A percentile compares a stretch with the other conserved stretches of the same genome.
Conservation (phyloP, 148 eudicot species). For the Diospyros kaki region DNA sequence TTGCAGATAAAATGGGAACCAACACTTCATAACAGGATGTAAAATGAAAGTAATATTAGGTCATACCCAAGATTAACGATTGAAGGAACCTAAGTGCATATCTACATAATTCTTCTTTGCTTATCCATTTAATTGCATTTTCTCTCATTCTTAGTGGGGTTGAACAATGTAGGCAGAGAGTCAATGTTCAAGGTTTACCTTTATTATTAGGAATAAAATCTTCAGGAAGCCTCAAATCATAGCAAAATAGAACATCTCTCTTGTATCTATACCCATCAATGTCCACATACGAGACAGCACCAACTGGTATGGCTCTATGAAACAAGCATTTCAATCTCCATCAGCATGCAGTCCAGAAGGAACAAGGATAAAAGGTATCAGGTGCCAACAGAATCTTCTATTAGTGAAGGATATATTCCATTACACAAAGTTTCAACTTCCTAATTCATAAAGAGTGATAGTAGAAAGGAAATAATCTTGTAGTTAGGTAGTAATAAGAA, state of each 20-base stretch:
- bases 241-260: slow-evolving; percentile 91
- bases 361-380: slow-evolving; percentile 2
- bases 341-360: slow-evolving; percentile 3
- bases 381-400: not conserved
- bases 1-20: slow-evolving; percentile 2
- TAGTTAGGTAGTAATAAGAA: no score
- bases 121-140: not conserved
- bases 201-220: slow-evolving; percentile 60
- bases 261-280: slow-evolving; percentile 77
- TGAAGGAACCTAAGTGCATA: not conserved
- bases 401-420: not conserved
- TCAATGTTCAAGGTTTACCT: slow-evolving; percentile 32
- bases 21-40: not conserved
- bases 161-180: not conserved
- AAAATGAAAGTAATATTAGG: not conserved
- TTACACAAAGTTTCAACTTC: slow-evolving; percentile 2
- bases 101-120: not conserved
- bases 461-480: no score
- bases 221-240: slow-evolving; percentile 93
- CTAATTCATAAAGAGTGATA: not conserved
- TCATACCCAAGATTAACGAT: not conserved
- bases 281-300: slow-evolving; percentile 86
- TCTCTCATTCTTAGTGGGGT: not conserved
- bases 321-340: slow-evolving; percentile 4
- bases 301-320: slow-evolving; percentile 72